Conservation (phyloP, 306 rosid genomes). For the Adenanthera pavonina region DNA sequence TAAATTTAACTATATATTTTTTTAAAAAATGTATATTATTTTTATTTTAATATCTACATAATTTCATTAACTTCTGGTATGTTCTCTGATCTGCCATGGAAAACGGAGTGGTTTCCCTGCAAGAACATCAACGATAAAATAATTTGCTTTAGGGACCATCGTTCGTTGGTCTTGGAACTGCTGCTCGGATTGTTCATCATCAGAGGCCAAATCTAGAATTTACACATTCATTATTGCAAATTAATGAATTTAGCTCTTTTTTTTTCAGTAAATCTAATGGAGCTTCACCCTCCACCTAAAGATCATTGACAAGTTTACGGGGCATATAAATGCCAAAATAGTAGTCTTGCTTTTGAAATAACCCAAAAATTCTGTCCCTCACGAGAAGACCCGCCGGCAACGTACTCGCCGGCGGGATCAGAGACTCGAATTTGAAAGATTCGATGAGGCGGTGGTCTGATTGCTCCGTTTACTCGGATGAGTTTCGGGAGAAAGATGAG, state of each 20-base stretch:
- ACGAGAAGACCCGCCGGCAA: not conserved
- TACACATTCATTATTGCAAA: too few species aligned
- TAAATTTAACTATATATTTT: too few species aligned
- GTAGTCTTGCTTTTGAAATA: not conserved
- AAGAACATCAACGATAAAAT: too few species aligned
- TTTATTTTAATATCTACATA: too few species aligned
- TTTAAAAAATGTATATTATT: too few species aligned
- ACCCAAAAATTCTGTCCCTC: not conserved
- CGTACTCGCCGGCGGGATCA: not conserved
- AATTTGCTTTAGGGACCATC: not conserved
- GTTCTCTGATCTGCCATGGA: too few species aligned
- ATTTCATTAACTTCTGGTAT: too few species aligned
- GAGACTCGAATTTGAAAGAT: not conserved
- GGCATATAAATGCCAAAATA: not conserved
- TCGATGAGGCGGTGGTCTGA: not conserved
- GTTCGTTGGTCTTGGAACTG: not conserved
- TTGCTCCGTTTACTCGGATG: not conserved
- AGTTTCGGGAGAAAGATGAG: too few species aligned
- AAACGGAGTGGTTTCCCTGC: too few species aligned
- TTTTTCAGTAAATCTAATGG: not conserved
- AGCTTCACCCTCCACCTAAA: not conserved
- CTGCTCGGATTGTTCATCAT: not conserved
- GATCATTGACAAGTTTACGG: not conserved
- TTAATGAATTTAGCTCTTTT: not conserved
- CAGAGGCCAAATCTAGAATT: not conserved